A percentile compares a stretch with the other conserved stretches of the same genome.
Conservation (phyloP, 2,329 filamentous ascomycete species). For the Cladosporium sp. region DNA sequence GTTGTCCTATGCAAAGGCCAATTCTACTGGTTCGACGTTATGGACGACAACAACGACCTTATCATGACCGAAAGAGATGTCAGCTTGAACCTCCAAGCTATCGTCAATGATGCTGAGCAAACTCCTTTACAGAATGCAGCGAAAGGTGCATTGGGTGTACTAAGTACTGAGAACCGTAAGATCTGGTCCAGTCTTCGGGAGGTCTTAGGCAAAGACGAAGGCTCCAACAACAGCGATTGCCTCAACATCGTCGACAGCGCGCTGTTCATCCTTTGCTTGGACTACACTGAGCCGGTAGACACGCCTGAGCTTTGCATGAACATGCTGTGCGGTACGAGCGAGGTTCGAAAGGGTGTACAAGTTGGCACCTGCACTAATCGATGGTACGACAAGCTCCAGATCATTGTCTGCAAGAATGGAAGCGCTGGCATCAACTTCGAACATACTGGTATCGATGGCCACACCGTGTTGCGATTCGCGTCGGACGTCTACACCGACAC, state of each 20-base stretch:
- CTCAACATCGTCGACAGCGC: conserved; percentile 94
- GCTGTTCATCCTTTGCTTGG: conserved; percentile 86
- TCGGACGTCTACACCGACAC: conserved; percentile 97
- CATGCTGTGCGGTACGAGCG: conserved; percentile 94
- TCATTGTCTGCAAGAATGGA: conserved; percentile 98
- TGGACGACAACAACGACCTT: conserved; percentile 89
- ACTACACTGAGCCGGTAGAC: conserved; percentile 82
- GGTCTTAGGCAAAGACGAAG: conserved; percentile 78
- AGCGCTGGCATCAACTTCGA: conserved; percentile 99
- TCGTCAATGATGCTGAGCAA: conserved; percentile 85
- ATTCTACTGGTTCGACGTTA: conserved; percentile 98
- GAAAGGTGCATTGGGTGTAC: conserved; percentile 88
- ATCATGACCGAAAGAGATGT: conserved; percentile 98
- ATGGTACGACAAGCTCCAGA: conserved; percentile 99
- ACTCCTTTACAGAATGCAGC: conserved; percentile 91
- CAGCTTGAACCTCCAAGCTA: conserved; percentile 84
- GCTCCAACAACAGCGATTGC: conserved; percentile 93
- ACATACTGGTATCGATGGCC: conserved; percentile 95
- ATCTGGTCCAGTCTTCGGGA: conserved; percentile 91
- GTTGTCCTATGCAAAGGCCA: conserved; percentile 93
- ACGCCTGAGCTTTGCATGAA: conserved; percentile 90
- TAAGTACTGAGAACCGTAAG: conserved; percentile 95
- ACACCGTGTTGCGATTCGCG: conserved; percentile 93
- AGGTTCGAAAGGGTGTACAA: conserved; percentile 89
- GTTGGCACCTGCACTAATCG: conserved; percentile 97